Base-by-base conservation (phyloP, 768 basidiomycete species). In the Mycena olivaceomarginata region DNA sequence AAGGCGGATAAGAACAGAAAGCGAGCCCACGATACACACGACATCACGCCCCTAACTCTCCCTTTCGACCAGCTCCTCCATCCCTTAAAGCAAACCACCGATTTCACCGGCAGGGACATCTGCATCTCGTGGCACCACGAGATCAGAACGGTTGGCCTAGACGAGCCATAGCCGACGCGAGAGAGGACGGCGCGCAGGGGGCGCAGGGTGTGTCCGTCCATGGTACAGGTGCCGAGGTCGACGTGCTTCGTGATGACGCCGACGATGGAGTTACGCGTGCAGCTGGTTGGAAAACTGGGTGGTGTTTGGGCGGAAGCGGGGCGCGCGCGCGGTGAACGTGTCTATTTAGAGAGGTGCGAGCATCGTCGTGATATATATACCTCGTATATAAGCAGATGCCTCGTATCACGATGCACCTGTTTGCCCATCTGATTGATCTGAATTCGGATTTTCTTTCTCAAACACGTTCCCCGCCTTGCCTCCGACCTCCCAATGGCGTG, bases 81-180 rank as follows among this genome's bases (percentile, higher is more conserved):
- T 99, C 5, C 95, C 97, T 99, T 98, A 81, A 99, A 97, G 89
- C 95, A 96, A 88, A 95, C 93, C 78, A 93, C 92, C 72, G 98
- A 85, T 84, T 99, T 98, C 39, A 99, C 96, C 1, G 98, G 98
- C 22, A 98, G 90, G 92, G 91, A 31, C 62, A 93, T 87, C 25
- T 91, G 88, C 45, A 91, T 90, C 72, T 92, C 86, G 64, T 90
- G 86, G 74, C 98, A 96, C 69, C 96, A 97, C 81, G 98, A 99
- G 43, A 99, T 87, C 41, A 98, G 90, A 45, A 99, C 93, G 0
- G 97, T 99, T 91, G 95, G 97, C 92, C 98, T 99, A 82, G 88
- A 92, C 20, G 93, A 93, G 85, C 98, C 96, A 48, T 93, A 89
- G 5, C 98, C 98, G 78, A 97, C 88, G 79, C 89, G 89, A 0